phyloP scores from a whole-genome alignment of 768 basidiomycete genomes.

The Galerina sulciceps region DNA sequence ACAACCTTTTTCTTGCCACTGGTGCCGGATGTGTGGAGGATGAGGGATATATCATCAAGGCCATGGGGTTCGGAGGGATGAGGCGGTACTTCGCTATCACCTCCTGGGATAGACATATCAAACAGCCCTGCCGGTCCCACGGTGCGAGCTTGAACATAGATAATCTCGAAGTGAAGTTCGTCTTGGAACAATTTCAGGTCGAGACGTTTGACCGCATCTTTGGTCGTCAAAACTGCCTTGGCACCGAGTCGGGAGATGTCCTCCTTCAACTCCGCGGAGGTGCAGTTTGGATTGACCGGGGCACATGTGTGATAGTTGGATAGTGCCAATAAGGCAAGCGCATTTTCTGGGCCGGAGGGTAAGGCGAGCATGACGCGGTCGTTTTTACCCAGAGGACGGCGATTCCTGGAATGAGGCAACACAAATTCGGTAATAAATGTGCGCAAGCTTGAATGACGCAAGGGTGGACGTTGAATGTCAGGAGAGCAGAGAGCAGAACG shows the following conservation, averaged over 20 bases:
- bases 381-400: conserved; percentile 38
- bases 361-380: conserved; percentile 50
- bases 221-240: conserved; percentile 45
- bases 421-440: conserved; percentile 42
- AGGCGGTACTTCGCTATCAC: conserved; percentile 6
- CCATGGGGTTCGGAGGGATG: conserved; percentile 35
- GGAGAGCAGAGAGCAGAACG: conserved; percentile 44
- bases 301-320: conserved; percentile 49
- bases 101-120: conserved; percentile 37
- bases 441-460: conserved; percentile 39
- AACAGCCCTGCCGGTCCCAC: conserved; percentile 44
- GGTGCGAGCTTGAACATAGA: conserved; percentile 36
- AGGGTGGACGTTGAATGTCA: conserved; percentile 36
- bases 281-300: conserved; percentile 51
- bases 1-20: conserved; percentile 59
- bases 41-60: conserved; percentile 51
- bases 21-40: conserved; percentile 65
- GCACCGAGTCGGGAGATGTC: conserved; percentile 43
- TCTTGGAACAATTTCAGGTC: conserved; percentile 34
- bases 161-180: conserved; percentile 42
- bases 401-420: conserved; percentile 37
- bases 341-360: conserved; percentile 50
- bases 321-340: conserved; percentile 47
- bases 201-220: conserved; percentile 42
- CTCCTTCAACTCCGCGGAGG: conserved; percentile 44